phyloP scores from a whole-genome alignment of 192 early-diverging fungal genomes.

The Entomortierella parvispora region DNA sequence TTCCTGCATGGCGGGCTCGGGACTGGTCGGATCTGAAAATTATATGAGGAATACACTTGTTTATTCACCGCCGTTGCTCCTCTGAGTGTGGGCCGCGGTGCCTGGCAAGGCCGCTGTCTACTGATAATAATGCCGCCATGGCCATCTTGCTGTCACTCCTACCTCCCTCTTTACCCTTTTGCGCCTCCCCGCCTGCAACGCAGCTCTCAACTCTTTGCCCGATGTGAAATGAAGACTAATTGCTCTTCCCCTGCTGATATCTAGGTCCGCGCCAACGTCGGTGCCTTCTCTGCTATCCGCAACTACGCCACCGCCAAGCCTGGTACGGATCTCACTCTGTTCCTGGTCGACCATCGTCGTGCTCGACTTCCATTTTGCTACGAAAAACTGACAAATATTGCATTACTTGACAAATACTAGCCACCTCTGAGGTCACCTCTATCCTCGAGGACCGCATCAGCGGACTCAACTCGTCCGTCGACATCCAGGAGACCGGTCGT shows the following conservation, averaged over 20 bases:
- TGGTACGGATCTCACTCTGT: conserved; percentile 11
- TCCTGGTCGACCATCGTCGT: no score
- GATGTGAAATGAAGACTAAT: no score
- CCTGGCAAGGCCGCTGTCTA: no score
- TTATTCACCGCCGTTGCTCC: no score
- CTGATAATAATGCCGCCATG: no score
- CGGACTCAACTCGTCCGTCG: conserved; percentile 82
- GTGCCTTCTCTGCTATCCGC: conserved; percentile 25
- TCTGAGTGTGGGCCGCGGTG: no score
- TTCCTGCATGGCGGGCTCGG: conserved; percentile 4
- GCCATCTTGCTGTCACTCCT: no score
- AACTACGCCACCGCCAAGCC: conserved; percentile 49
- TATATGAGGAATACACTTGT: neutral
- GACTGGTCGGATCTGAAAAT: conserved; percentile 32
- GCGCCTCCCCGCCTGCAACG: no score
- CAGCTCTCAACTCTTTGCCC: no score
- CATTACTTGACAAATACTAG: conserved; percentile 22
- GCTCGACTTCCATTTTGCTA: neutral
- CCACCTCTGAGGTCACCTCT: conserved; percentile 95
- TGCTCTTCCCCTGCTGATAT: neutral
- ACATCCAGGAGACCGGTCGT: conserved; percentile 98
- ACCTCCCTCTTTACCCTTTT: no score
- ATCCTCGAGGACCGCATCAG: conserved; percentile 98
- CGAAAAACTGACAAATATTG: no score
- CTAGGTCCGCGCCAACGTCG: conserved; percentile 39